Percentiles rank a stretch among this genome's conserved stretches.
Evolutionary conservation across 768 basidiomycete species (phyloP).

Genomic region (Floccularia luteovirens): DNA sequence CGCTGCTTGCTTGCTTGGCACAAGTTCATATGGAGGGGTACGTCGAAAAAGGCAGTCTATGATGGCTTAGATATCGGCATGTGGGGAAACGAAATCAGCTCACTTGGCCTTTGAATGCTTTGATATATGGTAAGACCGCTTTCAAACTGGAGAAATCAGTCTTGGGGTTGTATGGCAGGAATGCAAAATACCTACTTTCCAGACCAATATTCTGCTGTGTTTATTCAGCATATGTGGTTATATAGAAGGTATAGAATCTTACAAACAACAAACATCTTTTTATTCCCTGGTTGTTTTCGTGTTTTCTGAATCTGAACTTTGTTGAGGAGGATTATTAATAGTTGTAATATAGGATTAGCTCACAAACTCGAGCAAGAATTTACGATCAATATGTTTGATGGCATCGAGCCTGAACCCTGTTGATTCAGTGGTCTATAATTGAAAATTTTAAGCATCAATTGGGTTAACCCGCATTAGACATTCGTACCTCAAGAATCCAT

Average conservation of each 20-base stretch:
- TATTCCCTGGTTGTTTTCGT: conserved; percentile 33
- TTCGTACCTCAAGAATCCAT: conserved; percentile 55
- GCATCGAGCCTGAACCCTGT: conserved; percentile 84
- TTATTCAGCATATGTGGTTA: conserved; percentile 6
- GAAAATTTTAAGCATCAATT: background rate
- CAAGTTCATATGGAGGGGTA: conserved; percentile 83
- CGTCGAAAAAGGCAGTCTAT: conserved; percentile 87
- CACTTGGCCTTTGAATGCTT: conserved; percentile 61
- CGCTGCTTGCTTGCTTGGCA: conserved; percentile 65
- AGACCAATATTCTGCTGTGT: conserved; percentile 80
- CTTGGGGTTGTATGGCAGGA: background rate
- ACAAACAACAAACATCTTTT: conserved; percentile 54
- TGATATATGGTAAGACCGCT: conserved; percentile 48
- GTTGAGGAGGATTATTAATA: conserved; percentile 3
- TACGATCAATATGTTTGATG: conserved; percentile 80
- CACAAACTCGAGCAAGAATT: conserved; percentile 67
- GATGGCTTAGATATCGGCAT: background rate
- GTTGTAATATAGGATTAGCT: conserved; percentile 11
- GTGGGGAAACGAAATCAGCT: conserved; percentile 7
- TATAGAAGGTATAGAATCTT: conserved; percentile 9
- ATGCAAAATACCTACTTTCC: conserved; percentile 37
- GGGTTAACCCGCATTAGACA: background rate
- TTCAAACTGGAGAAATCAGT: conserved; percentile 29
- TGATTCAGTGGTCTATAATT: conserved; percentile 53
- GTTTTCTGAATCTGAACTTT: conserved; percentile 40